Base-by-base conservation (phyloP, 192 early-diverging fungal species). In the Borealophlyctis nickersoniae region DNA sequence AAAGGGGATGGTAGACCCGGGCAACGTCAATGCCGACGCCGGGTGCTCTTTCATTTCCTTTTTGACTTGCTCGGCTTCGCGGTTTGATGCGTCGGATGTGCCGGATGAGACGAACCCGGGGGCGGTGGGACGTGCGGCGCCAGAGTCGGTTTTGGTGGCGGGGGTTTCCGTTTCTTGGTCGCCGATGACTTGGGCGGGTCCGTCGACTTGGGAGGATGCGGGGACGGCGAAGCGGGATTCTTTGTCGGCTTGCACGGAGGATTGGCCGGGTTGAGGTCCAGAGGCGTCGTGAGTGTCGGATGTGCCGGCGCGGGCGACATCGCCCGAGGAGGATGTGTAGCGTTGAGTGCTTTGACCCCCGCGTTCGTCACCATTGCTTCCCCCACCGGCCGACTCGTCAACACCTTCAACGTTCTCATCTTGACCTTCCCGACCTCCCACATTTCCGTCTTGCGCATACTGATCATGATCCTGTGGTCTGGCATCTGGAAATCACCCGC, bases 1-100 rank as follows among this genome's bases (percentile, higher is more conserved):
- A 4, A 22, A 68, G 16, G 66, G 66, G 27, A 54, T 61, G 23
- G 7, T 45, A 19, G 39, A 7, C 9, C 39, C 39, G 19, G 39
- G 39, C 7, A 45, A 19, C 7, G 39, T 45, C 39, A 45, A 19
- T 19, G 7, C 9, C 7, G 19, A 13, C 7, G 9, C 39, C 9
- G 39, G 39, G 9, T 45, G 39, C 39, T 45, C 39, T 45, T 45
- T 45, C 39, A 45, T 45, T 7, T 45, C 39, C 19, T 45, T 7
- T 45, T 45, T 45, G 39, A 45, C 39, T 19, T 45, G 7, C 39
- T 45, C 39, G 19, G 39, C 7, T 19, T 45, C 39, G 39, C 9
- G 9, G 7, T 7, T 19, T 13, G 39, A 7, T 13, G 9, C 39
- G 39, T 7, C 39, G 7, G 39, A 7, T 45, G 39, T 13, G 7